These are phyloP conservation scores for Pinus taeda DNA, from an alignment of 75 land plant genomes.

Conservation along the genomic window DNA sequence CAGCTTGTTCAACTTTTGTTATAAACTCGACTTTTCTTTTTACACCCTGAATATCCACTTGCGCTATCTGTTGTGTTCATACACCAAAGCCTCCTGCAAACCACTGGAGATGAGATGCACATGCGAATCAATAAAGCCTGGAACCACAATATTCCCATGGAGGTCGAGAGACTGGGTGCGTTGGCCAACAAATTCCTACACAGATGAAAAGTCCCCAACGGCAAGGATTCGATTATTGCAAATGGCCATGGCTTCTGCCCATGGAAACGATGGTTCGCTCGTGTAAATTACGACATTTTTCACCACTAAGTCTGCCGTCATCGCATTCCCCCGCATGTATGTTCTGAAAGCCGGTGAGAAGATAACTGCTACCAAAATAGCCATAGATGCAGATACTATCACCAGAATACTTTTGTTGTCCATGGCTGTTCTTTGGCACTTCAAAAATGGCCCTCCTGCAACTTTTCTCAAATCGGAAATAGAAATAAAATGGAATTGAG, in stretches of 20 bases:
- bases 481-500: no score
- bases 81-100: slow-evolving; percentile 43
- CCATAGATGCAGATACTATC: background rate
- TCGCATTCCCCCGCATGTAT: background rate
- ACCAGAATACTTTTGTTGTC: background rate
- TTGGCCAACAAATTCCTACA: slow-evolving; percentile 54
- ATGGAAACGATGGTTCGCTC: slow-evolving; percentile 48
- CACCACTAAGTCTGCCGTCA: slow-evolving; percentile 57
- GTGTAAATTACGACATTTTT: slow-evolving; percentile 76
- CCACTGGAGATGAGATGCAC: slow-evolving; percentile 81
- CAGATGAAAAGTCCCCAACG: slow-evolving; percentile 48
- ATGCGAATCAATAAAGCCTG: slow-evolving; percentile 94
- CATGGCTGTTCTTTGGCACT: background rate
- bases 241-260: slow-evolving; percentile 76
- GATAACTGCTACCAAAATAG: background rate
- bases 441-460: no score
- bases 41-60: slow-evolving; percentile 46
- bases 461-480: no score
- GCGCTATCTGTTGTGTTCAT: slow-evolving; percentile 37
- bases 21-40: slow-evolving; percentile 39
- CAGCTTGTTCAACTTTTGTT: slow-evolving; percentile 46
- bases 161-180: slow-evolving; percentile 48
- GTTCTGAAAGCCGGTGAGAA: background rate
- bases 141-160: slow-evolving; percentile 76
- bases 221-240: slow-evolving; percentile 51